Base-by-base conservation (phyloP, 306 rosid species). In the Cucurbita pepo region DNA sequence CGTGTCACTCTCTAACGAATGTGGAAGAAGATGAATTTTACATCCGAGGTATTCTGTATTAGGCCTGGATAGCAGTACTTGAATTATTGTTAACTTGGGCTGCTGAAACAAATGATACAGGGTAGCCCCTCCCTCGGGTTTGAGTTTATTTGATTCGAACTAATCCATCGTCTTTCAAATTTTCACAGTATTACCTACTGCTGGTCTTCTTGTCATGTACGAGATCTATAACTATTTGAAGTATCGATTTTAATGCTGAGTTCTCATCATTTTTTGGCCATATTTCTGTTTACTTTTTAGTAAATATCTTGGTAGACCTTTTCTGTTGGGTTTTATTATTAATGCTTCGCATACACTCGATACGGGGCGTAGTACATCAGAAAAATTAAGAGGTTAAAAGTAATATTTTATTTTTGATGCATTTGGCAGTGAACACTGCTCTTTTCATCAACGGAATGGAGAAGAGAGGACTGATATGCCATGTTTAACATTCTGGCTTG, bases 371-470 rank as follows among this genome's bases (percentile, higher is more conserved):
- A 43, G 7, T 38, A 19, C 50, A n/a, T 9, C 38, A 66, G 44
- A 45, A 6, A 58, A 43, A 51, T 36, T 62, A 75, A 67, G 36
- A 45, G 41, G 72, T 38, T 77, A 18, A 73, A 66, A 67, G 19
- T 78, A 19, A 50, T 58, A 10, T 73, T 40, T 56, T 54, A 76
- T 73, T 41, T 62, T 34, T 59, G 60, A 70, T 61, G 84, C 70
- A 76, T 75, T 77, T 82, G 81, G 80, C 97, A 94, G 99, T 13
- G 96, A 86, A 72, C 79, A 77, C 71, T 88, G 96, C 79, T 67
- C 69, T 44, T 87, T 78, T 62, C 65, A 80, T 16, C 77, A 84
- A 51, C 72, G 81, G 56, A 73, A 79, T 71, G 72, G 78, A 56
- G 77, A 73, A 10, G 71, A 72, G 34, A 54, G 18, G 6, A 52